Percentiles rank a stretch among this genome's conserved stretches.
phyloP scores from a whole-genome alignment of 495 filamentous ascomycete genomes.

The Beverwykella pulmonaria region DNA sequence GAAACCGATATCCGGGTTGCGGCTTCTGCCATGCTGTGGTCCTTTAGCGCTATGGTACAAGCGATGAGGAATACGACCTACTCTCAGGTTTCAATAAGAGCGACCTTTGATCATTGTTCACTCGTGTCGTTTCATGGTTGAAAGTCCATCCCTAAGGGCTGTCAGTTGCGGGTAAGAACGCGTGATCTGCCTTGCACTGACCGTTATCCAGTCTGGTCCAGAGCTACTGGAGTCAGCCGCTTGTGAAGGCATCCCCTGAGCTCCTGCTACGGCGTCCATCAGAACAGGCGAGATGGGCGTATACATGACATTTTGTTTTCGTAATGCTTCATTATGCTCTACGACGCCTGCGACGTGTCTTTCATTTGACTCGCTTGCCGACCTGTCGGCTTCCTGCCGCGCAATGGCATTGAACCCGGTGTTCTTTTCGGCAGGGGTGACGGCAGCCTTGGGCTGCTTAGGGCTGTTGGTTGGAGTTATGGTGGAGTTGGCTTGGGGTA shows the following conservation, averaged over 20 bases:
- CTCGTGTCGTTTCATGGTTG: background rate
- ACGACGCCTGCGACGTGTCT: background rate
- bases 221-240: background rate
- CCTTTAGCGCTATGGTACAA: background rate
- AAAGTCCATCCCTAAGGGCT: background rate
- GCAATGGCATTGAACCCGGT: too few relatives aligned
- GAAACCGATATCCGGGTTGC: slow-evolving; percentile 9
- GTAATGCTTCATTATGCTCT: background rate
- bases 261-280: background rate
- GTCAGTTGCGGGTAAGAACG: background rate
- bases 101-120: background rate
- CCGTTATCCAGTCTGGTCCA: background rate
- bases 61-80: background rate
- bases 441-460: too few relatives aligned
- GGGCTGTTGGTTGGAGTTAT: too few relatives aligned
- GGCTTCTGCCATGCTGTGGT: slow-evolving; percentile 16
- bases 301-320: background rate
- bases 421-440: too few relatives aligned
- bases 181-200: background rate
- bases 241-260: too few relatives aligned
- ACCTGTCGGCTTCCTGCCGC: too few relatives aligned
- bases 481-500: too few relatives aligned
- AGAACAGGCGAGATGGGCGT: background rate
- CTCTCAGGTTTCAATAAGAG: background rate
- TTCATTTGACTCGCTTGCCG: background rate